Percentiles rank a stretch among this genome's conserved stretches.
Conservation (phyloP, 108 stramenopile genomes). For the Discostella pseudostelligera region DNA sequence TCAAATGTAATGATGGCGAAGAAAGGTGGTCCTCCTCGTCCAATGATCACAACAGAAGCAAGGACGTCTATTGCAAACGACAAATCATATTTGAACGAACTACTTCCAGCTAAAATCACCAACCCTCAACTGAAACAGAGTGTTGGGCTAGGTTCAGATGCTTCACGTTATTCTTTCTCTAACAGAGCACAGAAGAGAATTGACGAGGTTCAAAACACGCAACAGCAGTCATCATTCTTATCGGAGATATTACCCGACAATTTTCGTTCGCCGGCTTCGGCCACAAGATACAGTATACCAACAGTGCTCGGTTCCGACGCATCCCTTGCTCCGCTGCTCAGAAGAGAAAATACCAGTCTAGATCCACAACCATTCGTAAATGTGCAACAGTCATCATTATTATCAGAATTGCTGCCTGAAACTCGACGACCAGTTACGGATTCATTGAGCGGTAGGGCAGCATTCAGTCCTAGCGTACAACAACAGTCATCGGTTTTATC, state of each 20-base stretch:
- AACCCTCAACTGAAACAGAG: neutral
- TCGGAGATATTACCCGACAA: constrained; percentile 12
- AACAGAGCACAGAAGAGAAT: neutral
- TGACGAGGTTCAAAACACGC: too few relatives aligned
- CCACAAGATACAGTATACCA: neutral
- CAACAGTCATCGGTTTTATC: neutral
- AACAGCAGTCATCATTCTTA: neutral
- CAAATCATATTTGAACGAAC: constrained; percentile 1
- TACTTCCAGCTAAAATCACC: neutral
- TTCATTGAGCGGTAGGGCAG: too few relatives aligned
- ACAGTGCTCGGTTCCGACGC: constrained; percentile 10
- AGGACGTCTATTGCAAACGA: neutral
- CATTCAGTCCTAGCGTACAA: neutral
- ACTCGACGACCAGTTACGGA: neutral
- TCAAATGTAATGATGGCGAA: constrained; percentile 9
- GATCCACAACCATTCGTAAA: neutral
- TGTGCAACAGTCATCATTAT: neutral
- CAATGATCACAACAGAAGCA: constrained; percentile 5
- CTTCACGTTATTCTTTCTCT: constrained; percentile 4
- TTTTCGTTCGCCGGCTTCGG: neutral
- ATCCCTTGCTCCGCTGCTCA: neutral
- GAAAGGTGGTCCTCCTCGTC: constrained; percentile 1
- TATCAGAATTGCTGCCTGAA: constrained; percentile 1
- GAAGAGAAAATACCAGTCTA: neutral
- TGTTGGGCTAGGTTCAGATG: constrained; percentile 6